A percentile compares a stretch with the other conserved stretches of the same genome.
Evolutionary conservation across 1,284 basidiomycete species (phyloP).

Genomic region (Pascua guehoae): DNA sequence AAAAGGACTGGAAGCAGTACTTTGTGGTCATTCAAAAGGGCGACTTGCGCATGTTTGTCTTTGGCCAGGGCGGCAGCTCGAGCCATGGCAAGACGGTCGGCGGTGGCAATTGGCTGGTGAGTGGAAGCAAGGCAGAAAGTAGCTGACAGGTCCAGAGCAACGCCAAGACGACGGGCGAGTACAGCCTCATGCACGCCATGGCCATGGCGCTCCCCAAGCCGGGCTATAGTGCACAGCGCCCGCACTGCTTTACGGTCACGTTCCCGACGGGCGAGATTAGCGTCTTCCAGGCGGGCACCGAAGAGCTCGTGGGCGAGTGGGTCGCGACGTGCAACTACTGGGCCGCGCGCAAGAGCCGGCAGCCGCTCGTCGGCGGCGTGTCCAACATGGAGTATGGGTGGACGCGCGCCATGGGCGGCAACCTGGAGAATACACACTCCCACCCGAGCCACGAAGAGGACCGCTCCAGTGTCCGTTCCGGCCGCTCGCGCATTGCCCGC

Average conservation of each 20-base stretch:
- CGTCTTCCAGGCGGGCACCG: conserved; percentile 97
- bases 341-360: conserved; percentile 89
- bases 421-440: background rate
- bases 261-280: conserved; percentile 81
- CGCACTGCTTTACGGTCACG: conserved; percentile 93
- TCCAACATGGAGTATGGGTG: conserved; percentile 99
- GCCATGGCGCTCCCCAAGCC: conserved; percentile 81
- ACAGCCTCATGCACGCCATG: conserved; percentile 80
- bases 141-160: conserved; percentile 50
- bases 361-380: conserved; percentile 88
- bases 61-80: conserved; percentile 58
- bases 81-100: conserved; percentile 60
- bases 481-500: conserved; percentile 8
- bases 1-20: conserved; percentile 84
- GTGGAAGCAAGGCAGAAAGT: conserved; percentile 38
- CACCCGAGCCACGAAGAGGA: conserved; percentile 18
- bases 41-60: conserved; percentile 89
- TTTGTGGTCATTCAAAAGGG: conserved; percentile 95
- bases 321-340: conserved; percentile 98
- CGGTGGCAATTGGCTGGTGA: conserved; percentile 94
- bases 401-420: conserved; percentile 57
- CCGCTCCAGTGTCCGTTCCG: conserved; percentile 17
- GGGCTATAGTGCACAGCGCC: conserved; percentile 82
- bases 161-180: conserved; percentile 73
- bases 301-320: conserved; percentile 96